phyloP scores from a whole-genome alignment of 2,329 filamentous ascomycete species.

The Pseudophaeomoniella oleicola region DNA sequence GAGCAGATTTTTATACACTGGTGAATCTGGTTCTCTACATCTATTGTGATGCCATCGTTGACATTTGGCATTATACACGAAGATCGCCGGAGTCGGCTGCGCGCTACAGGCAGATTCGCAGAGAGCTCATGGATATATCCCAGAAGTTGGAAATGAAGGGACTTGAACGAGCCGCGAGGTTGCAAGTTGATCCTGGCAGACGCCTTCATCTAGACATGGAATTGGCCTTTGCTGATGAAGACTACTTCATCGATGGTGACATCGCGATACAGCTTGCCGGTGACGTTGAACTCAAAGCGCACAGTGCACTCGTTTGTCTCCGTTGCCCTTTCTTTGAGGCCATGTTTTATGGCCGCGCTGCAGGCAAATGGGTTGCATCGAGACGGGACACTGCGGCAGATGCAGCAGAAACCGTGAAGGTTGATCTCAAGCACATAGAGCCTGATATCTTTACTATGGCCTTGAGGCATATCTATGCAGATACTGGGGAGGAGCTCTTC shows the following conservation, averaged over 20 bases:
- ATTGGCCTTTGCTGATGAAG: constrained; percentile 49
- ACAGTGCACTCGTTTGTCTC: constrained; percentile 66
- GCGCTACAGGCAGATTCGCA: constrained; percentile 65
- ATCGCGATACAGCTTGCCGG: constrained; percentile 64
- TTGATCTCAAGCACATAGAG: constrained; percentile 73
- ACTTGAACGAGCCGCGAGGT: constrained; percentile 62
- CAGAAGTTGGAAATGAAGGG: constrained; percentile 53
- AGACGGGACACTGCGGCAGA: constrained; percentile 39
- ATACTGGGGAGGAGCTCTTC: constrained; percentile 68
- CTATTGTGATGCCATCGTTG: constrained; percentile 67
- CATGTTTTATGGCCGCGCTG: constrained; percentile 76
- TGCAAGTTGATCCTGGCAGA: constrained; percentile 52
- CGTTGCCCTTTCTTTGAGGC: constrained; percentile 87
- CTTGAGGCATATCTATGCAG: constrained; percentile 68
- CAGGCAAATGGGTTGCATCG: constrained; percentile 67
- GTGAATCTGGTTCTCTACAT: constrained; percentile 66
- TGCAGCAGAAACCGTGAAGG: constrained; percentile 39
- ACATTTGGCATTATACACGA: constrained; percentile 71
- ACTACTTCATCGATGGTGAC: constrained; percentile 69
- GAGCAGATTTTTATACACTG: constrained; percentile 62
- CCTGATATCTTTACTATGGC: constrained; percentile 63
- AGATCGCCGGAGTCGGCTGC: constrained; percentile 50
- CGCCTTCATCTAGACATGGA: constrained; percentile 57
- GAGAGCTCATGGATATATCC: constrained; percentile 78
- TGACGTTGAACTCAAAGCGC: constrained; percentile 51